Evolutionary conservation across 2,329 filamentous ascomycete genomes (phyloP), one percentile per base, ranked within the genome.

Genomic region (Claviceps digitariae): DNA sequence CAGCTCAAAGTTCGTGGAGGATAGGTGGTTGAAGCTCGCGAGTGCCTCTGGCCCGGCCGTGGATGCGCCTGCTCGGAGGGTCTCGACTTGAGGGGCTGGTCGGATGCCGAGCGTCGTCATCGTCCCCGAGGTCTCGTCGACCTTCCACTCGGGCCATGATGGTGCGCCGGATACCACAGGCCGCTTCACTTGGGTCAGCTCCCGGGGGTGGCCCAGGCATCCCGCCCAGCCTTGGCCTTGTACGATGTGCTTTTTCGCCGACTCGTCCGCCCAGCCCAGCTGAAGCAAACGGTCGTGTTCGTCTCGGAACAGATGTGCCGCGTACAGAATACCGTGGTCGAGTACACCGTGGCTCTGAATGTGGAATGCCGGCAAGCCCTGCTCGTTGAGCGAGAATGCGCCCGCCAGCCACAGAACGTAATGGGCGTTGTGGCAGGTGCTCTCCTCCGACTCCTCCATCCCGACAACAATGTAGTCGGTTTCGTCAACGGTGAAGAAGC

Each of bases 241-340:
- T 15, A 58, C 48, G 13, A 53, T 25, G 17, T 51, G 38, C 47
- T 54, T 41, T 27, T 54, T 57, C 1, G 57, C 57, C 6, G 54
- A 34, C 51, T 58, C 56, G 34, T 58, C 57, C 3, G 56, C 57
- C 57, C 56, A 59, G 8, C 57, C 57, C n/a, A 59, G 56, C 49
- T 59, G 57, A 7, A 59, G 44, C 13, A 57, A 21, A 2, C 57
- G 49, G 29, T 51, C 47, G 25, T 52, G 9, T 15, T 53, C 53
- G 40, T 61, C 60, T 29, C 52, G 52, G 56, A 62, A 60, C 3
- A 60, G 50, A 53, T 62, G 60, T 4, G 55, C 57, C 5, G 60
- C 60, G 52, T 62, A 60, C 12, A 59, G 41, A 20, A 57, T 40
- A 20, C 59, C 60, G 25, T 62, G 59, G 50, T 61, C 58, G 4